Base-by-base conservation (phyloP, 257 asterid genomes). In the Przewalskia tangutica region DNA sequence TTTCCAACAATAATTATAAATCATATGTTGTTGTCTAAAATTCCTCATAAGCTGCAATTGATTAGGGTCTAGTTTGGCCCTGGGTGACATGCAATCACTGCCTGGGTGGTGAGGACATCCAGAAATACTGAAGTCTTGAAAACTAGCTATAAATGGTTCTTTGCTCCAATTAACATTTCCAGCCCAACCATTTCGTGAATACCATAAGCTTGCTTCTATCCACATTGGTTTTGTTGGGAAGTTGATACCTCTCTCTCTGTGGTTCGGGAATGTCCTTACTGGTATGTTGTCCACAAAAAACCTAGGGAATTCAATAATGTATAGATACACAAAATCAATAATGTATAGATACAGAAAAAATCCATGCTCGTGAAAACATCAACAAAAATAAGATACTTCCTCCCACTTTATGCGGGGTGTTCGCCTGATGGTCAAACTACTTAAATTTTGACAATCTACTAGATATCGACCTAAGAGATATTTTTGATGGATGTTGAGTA, bases 151-250 rank as follows among this genome's bases (percentile, higher is more conserved):
- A 66, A 78, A 78, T 2, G 85, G 85, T n/a, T 62, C 83, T 5
- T 14, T 27, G 62, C 58, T 18, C 85, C 85, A 83, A 14, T 83
- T 18, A 36, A 78, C 59, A 42, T 1, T 13, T 67, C 77, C 40
- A n/a, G 73, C 85, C 85, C 34, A 63, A 65, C 0, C 55, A 51
- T 34, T 38, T 3, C 78, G 53, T 66, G 80, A 81, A 16, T 54
- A 8, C 85, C 85, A 83, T 40, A 83, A 14, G 8, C 54, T 78
- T 44, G 75, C 79, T 9, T 42, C 56, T 78, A 58, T 3, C 64
- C 63, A 76, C 82, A 83, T 79, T 40, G 85, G 50, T 36, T 27
- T 62, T 38, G 80, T 14, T 18, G 82, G 85, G 51, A n/a, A 78
- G 54, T 46, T 66, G 3, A 55, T 2, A 13, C 80, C 80, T 12